Evolutionary conservation across 2,329 filamentous ascomycete genomes (phyloP).

Genomic region (Plectosphaerella sp.): DNA sequence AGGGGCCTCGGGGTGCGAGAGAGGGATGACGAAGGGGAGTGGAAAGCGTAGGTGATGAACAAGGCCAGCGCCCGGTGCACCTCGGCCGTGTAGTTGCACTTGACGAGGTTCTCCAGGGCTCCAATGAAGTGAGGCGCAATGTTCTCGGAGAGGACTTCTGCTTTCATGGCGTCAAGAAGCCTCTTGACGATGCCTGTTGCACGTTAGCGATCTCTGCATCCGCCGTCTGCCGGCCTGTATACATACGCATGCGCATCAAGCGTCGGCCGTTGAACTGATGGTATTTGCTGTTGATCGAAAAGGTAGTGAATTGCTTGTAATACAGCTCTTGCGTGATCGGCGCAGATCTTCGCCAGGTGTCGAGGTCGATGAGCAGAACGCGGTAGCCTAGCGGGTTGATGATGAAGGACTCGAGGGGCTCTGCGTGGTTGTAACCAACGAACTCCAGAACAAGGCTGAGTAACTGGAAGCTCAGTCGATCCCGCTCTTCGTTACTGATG

Average conservation of each 20-base stretch:
- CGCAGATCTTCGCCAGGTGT: slow-evolving; percentile 83
- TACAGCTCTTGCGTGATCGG: slow-evolving; percentile 78
- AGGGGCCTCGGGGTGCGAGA: slow-evolving; percentile 47
- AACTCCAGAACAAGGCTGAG: slow-evolving; percentile 78
- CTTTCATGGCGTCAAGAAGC: slow-evolving; percentile 84
- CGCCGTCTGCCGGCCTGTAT: neutral
- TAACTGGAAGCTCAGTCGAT: slow-evolving; percentile 56
- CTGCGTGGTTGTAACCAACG: slow-evolving; percentile 78
- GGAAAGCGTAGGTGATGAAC: slow-evolving; percentile 89
- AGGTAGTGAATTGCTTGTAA: slow-evolving; percentile 86
- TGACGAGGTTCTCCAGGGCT: slow-evolving; percentile 75
- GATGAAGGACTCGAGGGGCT: slow-evolving; percentile 83
- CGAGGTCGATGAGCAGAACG: slow-evolving; percentile 84
- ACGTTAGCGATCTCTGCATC: slow-evolving; percentile 8
- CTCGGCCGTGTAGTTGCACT: slow-evolving; percentile 76
- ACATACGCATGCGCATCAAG: slow-evolving; percentile 82
- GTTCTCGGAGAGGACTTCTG: slow-evolving; percentile 68
- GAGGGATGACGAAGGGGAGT: slow-evolving; percentile 47
- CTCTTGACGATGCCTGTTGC: slow-evolving; percentile 77
- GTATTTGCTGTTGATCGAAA: slow-evolving; percentile 85
- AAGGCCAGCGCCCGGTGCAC: slow-evolving; percentile 82
- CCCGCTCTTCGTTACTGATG: slow-evolving; percentile 48
- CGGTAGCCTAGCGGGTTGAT: slow-evolving; percentile 94
- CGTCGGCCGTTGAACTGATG: slow-evolving; percentile 88
- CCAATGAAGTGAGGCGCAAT: slow-evolving; percentile 72